These are phyloP conservation scores for Solanum tarijense DNA, from an alignment of 257 asterid genomes.

Conservation along the genomic window DNA sequence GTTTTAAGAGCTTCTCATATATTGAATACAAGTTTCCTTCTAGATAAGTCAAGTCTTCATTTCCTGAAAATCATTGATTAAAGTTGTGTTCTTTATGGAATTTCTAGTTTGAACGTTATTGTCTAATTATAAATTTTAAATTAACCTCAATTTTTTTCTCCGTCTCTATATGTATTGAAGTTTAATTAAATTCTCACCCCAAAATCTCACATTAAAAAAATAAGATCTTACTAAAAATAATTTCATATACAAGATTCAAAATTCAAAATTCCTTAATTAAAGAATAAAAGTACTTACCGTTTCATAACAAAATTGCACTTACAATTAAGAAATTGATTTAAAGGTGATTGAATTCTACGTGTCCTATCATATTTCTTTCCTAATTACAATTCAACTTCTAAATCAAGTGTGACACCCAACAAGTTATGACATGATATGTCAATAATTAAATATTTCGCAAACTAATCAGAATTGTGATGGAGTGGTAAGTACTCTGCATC, in stretches of 20 bases:
- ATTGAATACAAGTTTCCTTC: not conserved
- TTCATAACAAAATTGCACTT: not conserved
- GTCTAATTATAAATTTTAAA: too few relatives aligned
- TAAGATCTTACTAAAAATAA: not conserved
- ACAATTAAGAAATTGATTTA: not conserved
- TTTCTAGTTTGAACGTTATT: not conserved
- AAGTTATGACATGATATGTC: not conserved
- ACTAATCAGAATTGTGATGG: too few relatives aligned
- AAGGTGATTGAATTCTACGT: not conserved
- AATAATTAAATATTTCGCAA: not conserved
- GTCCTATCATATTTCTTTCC: not conserved
- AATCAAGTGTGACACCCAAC: not conserved
- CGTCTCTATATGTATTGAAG: not conserved
- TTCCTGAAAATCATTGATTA: not conserved
- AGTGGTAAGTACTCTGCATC: too few relatives aligned
- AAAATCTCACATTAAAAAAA: not conserved
- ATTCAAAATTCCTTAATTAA: not conserved
- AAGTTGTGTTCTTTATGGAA: not conserved
- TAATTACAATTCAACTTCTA: not conserved
- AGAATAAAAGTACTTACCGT: not conserved
- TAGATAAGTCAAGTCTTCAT: not conserved
- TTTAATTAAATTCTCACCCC: fast-evolving
- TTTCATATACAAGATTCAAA: not conserved
- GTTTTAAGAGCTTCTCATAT: not conserved
- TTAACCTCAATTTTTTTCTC: not conserved